Percentiles rank a stretch among this genome's conserved stretches.
These are phyloP conservation scores for Turritis glabra DNA, from an alignment of 345 rosid species.

Conservation along the genomic window DNA sequence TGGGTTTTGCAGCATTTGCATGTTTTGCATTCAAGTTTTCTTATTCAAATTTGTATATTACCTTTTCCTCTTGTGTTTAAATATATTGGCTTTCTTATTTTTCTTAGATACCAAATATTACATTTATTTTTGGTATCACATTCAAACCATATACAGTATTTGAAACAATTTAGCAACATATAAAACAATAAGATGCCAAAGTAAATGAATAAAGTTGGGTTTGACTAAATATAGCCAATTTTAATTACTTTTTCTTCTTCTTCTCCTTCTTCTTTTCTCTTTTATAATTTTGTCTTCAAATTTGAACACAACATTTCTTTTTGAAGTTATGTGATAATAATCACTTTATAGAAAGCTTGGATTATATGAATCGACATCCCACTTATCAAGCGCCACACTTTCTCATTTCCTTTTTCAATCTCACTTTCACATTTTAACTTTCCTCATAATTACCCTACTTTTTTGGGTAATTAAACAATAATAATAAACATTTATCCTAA, in stretches of 20 bases:
- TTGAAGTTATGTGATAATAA: slow-evolving; percentile 31
- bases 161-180: neutral
- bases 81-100: neutral
- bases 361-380: slow-evolving; percentile 45
- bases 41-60: neutral
- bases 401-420: slow-evolving; percentile 6
- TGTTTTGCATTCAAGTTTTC: neutral
- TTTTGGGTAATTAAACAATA: neutral
- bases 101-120: neutral
- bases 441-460: slow-evolving; percentile 11
- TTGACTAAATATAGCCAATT: neutral
- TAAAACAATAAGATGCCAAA: neutral
- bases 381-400: slow-evolving; percentile 39
- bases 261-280: neutral
- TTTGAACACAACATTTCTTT: slow-evolving; percentile 2
- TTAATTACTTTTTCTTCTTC: neutral
- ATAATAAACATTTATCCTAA: neutral
- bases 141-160: neutral
- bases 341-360: slow-evolving; percentile 39
- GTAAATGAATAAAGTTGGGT: slow-evolving; percentile 1
- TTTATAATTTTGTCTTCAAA: slow-evolving; percentile 3
- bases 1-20: slow-evolving; percentile 8
- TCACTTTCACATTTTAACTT: slow-evolving; percentile 11
- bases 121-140: neutral
- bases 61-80: neutral